phyloP scores from a whole-genome alignment of 2,329 filamentous ascomycete genomes.

The Lachnellula suecica region DNA sequence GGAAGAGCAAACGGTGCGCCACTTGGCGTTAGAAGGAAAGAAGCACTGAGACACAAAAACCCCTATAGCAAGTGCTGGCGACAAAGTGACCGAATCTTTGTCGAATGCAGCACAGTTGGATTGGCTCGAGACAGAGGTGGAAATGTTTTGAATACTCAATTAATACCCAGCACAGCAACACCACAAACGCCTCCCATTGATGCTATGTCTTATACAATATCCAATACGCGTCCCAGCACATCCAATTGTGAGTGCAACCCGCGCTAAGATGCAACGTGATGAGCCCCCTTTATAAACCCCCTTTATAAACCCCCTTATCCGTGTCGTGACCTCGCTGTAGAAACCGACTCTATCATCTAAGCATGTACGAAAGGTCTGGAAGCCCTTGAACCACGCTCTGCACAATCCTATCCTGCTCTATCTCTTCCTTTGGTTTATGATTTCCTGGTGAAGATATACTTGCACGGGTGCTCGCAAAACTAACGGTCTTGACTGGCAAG shows the following conservation, averaged over 20 bases:
- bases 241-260: not conserved
- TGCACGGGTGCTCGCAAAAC: not conserved
- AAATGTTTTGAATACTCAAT: not conserved
- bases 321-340: too few species aligned
- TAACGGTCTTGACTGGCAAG: slow-evolving; percentile 3
- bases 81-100: too few species aligned
- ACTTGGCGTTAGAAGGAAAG: too few species aligned
- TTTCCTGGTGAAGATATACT: slow-evolving; percentile 4
- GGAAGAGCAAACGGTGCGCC: too few species aligned
- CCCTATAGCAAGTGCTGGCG: too few species aligned
- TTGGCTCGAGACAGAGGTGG: too few species aligned
- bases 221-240: not conserved
- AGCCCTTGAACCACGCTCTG: slow-evolving; percentile 31
- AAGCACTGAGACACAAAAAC: too few species aligned
- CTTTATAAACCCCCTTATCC: not conserved
- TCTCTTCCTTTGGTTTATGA: slow-evolving; percentile 26
- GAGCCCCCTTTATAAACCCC: not conserved
- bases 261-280: not conserved
- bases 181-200: not conserved
- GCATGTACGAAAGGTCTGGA: slow-evolving; percentile 37
- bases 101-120: too few species aligned
- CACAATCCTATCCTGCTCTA: slow-evolving; percentile 33
- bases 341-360: slow-evolving; percentile 23
- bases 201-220: slow-evolving; percentile 7
- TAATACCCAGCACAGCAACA: not conserved